phyloP scores from a whole-genome alignment of 768 basidiomycete genomes.

The Tricholoma furcatifolium region DNA sequence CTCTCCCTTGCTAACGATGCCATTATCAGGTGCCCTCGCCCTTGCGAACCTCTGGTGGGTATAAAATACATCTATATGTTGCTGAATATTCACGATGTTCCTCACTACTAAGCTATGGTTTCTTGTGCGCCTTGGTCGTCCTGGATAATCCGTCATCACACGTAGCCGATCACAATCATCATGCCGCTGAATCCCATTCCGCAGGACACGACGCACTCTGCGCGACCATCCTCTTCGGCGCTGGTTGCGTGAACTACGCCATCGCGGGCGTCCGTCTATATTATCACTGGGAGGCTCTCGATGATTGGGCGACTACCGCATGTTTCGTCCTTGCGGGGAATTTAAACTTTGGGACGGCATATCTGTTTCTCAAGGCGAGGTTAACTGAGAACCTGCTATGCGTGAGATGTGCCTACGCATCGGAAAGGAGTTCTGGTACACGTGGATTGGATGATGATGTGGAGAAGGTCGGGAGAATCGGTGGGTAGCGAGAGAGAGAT shows the following conservation, averaged over 20 bases:
- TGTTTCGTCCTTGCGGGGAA: slow-evolving; percentile 9
- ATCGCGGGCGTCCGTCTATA: slow-evolving; percentile 8
- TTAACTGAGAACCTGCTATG: slow-evolving; percentile 1
- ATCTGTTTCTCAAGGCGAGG: slow-evolving; percentile 11
- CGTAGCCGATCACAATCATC: neutral
- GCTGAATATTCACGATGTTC: neutral
- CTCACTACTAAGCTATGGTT: slow-evolving; percentile 9
- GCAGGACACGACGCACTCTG: slow-evolving; percentile 10
- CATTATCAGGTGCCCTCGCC: slow-evolving; percentile 2
- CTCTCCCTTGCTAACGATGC: neutral
- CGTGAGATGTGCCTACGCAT: neutral
- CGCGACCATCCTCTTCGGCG: slow-evolving; percentile 13
- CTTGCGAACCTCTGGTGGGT: slow-evolving; percentile 18
- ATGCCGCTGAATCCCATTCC: neutral
- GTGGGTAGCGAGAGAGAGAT: too few relatives aligned
- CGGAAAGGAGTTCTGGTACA: neutral
- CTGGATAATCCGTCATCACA: neutral
- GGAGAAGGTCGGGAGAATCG: too few relatives aligned
- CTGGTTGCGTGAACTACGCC: slow-evolving; percentile 13
- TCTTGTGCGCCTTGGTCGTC: slow-evolving; percentile 8
- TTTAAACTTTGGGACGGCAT: slow-evolving; percentile 10
- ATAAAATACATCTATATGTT: neutral
- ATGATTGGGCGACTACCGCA: slow-evolving; percentile 4
- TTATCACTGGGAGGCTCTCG: neutral
- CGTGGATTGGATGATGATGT: neutral